These are phyloP conservation scores for Xanthoconium separans DNA, from an alignment of 1,284 basidiomycete species.

Conservation along the genomic window DNA sequence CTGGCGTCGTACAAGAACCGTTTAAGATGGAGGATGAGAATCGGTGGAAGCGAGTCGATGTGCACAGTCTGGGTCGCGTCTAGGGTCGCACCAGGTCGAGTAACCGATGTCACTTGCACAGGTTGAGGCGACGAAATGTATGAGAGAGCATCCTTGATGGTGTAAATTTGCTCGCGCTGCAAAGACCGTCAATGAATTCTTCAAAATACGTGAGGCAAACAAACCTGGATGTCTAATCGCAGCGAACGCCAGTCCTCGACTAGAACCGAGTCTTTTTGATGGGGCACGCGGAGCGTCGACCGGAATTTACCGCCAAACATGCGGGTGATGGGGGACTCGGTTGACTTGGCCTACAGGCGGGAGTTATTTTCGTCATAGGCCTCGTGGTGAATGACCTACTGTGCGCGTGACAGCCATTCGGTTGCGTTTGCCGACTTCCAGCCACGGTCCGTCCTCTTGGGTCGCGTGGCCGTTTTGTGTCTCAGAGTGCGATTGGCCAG, in stretches of 20 bases:
- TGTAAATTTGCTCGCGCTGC: conserved; percentile 72
- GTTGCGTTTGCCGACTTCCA: conserved; percentile 93
- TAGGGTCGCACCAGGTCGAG: conserved; percentile 58
- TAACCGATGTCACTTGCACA: conserved; percentile 67
- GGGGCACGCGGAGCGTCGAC: conserved; percentile 81
- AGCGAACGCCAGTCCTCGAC: conserved; percentile 93
- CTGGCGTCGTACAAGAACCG: conserved; percentile 86
- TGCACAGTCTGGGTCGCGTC: conserved; percentile 89
- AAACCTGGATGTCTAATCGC: conserved; percentile 85
- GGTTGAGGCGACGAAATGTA: conserved; percentile 81
- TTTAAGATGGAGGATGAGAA: conserved; percentile 91
- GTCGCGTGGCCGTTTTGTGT: conserved; percentile 11
- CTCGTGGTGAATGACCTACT: conserved; percentile 42
- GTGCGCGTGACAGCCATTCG: conserved; percentile 80
- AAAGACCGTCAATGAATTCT: neutral
- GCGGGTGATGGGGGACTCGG: conserved; percentile 85
- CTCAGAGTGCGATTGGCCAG: conserved; percentile 6
- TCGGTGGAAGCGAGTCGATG: conserved; percentile 83
- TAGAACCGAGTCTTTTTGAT: conserved; percentile 84
- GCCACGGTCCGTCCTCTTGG: conserved; percentile 69
- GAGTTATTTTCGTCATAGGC: neutral
- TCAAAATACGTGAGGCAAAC: conserved; percentile 13
- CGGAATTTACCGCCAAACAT: conserved; percentile 95
- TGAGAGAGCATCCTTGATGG: conserved; percentile 82
- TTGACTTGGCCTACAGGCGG: conserved; percentile 61